Evolutionary conservation across 2,329 filamentous ascomycete species (phyloP).

Genomic region (Exophiala spinifera): DNA sequence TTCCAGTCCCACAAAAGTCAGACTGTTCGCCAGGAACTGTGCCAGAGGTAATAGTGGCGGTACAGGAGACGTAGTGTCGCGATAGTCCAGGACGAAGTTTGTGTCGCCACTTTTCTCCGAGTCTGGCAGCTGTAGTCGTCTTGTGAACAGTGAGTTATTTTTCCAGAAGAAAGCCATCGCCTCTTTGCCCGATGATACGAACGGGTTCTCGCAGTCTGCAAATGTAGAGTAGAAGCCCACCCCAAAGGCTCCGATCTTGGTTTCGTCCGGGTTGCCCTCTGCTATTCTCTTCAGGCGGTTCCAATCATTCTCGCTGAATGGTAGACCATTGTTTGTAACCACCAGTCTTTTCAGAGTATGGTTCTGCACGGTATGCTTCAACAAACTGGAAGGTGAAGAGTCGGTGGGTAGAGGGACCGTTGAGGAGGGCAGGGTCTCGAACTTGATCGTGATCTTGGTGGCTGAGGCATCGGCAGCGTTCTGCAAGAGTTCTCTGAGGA

Average conservation of each 20-base stretch:
- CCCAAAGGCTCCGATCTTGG: slow-evolving; percentile 97
- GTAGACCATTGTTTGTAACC: slow-evolving; percentile 86
- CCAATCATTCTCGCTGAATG: slow-evolving; percentile 91
- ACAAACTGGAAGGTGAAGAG: slow-evolving; percentile 64
- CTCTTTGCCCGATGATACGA: slow-evolving; percentile 86
- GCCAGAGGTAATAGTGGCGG: slow-evolving; percentile 82
- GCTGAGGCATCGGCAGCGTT: slow-evolving; percentile 98
- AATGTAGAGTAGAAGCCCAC: slow-evolving; percentile 99
- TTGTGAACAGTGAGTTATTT: slow-evolving; percentile 93
- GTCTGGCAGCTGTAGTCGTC: slow-evolving; percentile 70
- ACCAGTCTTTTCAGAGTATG: slow-evolving; percentile 85
- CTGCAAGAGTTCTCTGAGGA: slow-evolving; percentile 87
- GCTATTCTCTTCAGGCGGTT: slow-evolving; percentile 89
- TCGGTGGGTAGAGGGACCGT: slow-evolving; percentile 66
- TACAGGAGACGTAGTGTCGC: slow-evolving; percentile 80
- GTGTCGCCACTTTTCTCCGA: slow-evolving; percentile 69
- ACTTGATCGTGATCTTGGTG: slow-evolving; percentile 81
- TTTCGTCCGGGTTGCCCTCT: slow-evolving; percentile 98
- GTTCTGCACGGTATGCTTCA: slow-evolving; percentile 80
- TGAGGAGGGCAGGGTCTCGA: slow-evolving; percentile 83
- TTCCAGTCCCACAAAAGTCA: slow-evolving; percentile 90
- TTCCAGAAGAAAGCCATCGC: slow-evolving; percentile 99
- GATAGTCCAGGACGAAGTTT: slow-evolving; percentile 91
- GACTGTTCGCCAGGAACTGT: slow-evolving; percentile 89
- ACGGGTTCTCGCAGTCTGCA: slow-evolving; percentile 95